These are phyloP conservation scores for Coniferiporia weirii DNA, from an alignment of 1,284 basidiomycete species.

Conservation along the genomic window DNA sequence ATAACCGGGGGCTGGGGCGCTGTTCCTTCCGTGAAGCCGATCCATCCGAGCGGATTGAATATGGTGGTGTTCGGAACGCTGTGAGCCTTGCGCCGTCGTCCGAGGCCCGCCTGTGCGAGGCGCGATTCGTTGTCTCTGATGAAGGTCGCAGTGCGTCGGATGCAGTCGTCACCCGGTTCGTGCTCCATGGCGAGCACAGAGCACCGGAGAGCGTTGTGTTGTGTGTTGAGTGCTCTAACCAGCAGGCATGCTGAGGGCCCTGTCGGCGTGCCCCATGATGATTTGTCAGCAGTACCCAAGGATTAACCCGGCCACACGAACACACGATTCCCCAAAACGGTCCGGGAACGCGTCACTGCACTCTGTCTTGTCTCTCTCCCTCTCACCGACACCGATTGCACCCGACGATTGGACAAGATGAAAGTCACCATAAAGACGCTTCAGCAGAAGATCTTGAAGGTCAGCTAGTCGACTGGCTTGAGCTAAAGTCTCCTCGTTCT, in stretches of 20 bases:
- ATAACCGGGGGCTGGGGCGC: conserved; percentile 49
- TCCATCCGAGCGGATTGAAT: conserved; percentile 63
- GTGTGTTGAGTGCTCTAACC: not conserved
- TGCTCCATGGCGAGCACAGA: conserved; percentile 44
- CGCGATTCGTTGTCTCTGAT: conserved; percentile 65
- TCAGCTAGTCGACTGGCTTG: conserved; percentile 24
- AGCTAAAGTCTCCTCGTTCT: not conserved
- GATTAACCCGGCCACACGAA: not conserved
- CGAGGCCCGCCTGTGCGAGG: conserved; percentile 57
- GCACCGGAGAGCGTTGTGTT: not conserved
- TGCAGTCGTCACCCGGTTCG: conserved; percentile 68
- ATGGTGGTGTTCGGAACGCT: conserved; percentile 35
- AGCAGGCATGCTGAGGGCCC: not conserved
- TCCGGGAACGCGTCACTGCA: conserved; percentile 9
- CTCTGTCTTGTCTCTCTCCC: conserved; percentile 16
- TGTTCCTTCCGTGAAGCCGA: conserved; percentile 36
- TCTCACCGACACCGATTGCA: conserved; percentile 19
- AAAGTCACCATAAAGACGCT: conserved; percentile 93
- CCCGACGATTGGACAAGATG: conserved; percentile 46
- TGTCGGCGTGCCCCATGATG: not conserved
- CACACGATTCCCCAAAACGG: not conserved
- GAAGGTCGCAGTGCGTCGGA: conserved; percentile 61
- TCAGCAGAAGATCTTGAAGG: conserved; percentile 83
- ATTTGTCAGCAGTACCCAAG: not conserved
- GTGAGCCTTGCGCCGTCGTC: conserved; percentile 41